phyloP scores from a whole-genome alignment of 2,329 filamentous ascomycete genomes.

The Penicillium sp. region DNA sequence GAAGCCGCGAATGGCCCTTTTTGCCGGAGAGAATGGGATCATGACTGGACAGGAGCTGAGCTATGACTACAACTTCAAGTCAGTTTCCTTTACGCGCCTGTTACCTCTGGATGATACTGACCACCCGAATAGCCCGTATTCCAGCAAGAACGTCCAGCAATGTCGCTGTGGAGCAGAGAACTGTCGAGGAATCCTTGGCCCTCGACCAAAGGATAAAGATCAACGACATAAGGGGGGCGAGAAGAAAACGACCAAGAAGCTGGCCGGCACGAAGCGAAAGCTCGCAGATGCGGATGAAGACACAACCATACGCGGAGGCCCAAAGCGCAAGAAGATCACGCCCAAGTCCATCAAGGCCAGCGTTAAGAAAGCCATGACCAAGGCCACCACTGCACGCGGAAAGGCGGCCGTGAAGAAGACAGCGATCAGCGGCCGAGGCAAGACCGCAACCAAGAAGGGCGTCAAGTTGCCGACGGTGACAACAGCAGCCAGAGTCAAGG shows the following conservation, averaged over 20 bases:
- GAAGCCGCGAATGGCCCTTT: conserved; percentile 92
- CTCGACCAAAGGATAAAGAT: conserved; percentile 49
- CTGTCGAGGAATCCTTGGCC: conserved; percentile 60
- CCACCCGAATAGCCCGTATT: conserved; percentile 46
- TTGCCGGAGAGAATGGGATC: conserved; percentile 83
- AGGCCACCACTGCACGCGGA: conserved; percentile 15
- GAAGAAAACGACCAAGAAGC: conserved; percentile 18
- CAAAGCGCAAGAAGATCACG: conserved; percentile 29
- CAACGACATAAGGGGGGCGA: conserved; percentile 33
- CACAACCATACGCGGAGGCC: conserved; percentile 28
- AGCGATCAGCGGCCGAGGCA: conserved; percentile 4
- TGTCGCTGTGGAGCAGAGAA: conserved; percentile 59
- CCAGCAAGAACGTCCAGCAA: conserved; percentile 58
- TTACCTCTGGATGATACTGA: conserved; percentile 10
- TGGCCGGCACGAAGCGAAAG: conserved; percentile 34
- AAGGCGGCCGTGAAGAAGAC: conserved; percentile 22
- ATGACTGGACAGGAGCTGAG: conserved; percentile 94
- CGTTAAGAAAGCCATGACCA: conserved; percentile 26
- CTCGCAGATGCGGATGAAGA: conserved; percentile 22
- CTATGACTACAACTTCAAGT: conserved; percentile 81
- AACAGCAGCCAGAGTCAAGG: conserved; percentile 26
- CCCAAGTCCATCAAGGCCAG: conserved; percentile 32
- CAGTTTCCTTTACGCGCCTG: conserved; percentile 24
- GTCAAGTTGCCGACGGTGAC: conserved; percentile 31
- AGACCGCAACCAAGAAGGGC: conserved; percentile 16